These are phyloP conservation scores for Nicotiana undulata DNA, from an alignment of 257 asterid species.

Conservation along the genomic window DNA sequence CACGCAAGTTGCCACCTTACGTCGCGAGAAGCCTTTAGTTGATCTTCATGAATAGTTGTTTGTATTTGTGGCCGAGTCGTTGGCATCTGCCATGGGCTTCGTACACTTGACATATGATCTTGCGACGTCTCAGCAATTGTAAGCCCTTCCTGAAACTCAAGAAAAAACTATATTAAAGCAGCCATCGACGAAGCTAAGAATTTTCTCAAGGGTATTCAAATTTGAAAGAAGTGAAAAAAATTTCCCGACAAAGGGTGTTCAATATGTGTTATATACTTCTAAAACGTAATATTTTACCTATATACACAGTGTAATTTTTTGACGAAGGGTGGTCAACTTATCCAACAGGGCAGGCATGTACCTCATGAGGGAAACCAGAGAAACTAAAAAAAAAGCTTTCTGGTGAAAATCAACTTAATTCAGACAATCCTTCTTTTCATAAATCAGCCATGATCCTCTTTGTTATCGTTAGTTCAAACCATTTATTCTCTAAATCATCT, in stretches of 20 bases:
- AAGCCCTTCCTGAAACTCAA: constrained; percentile 57
- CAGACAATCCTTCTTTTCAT: not conserved
- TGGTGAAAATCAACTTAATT: constrained; percentile 5
- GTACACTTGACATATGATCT: constrained; percentile 13
- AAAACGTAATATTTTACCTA: no score
- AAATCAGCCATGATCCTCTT: not conserved
- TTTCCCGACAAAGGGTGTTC: no score
- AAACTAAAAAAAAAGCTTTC: not conserved
- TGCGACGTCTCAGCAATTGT: constrained; percentile 41
- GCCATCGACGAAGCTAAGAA: no score
- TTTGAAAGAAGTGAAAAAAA: no score
- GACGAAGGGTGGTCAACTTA: no score
- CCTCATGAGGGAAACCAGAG: not conserved
- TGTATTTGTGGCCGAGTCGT: constrained; percentile 22
- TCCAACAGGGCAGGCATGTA: not conserved
- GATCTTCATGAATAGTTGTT: constrained; percentile 56
- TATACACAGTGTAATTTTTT: no score
- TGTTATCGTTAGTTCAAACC: not conserved
- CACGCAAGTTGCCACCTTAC: constrained; percentile 65
- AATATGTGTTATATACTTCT: no score
- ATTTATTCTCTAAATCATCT: not conserved
- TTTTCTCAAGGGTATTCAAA: no score
- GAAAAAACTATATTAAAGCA: not conserved
- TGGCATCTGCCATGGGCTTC: constrained; percentile 17
- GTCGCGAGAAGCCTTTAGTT: constrained; percentile 94